Base-by-base conservation (phyloP, 2,329 filamentous ascomycete species). In the Raffaelea albimanens region DNA sequence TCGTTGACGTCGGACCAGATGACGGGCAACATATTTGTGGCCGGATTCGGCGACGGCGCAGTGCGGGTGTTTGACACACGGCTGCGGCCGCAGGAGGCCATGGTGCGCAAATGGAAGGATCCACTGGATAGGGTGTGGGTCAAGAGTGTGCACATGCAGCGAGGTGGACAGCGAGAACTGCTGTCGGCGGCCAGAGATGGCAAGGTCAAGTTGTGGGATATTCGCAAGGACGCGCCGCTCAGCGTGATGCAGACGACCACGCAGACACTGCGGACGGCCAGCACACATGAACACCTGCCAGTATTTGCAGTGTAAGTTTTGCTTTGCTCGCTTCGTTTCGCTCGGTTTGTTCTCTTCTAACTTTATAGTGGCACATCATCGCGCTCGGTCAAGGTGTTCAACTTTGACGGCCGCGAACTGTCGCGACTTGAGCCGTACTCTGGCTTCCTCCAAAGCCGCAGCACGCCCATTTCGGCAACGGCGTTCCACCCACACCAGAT, bases 61-160 rank as follows among this genome's bases (percentile, higher is more conserved):
- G 83, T 98, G 40, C 80, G 93, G 45, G 89, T 96, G 4, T 98
- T 96, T 61, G 93, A 98, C 63, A 87, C 91, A 54, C 82, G 93
- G 13, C 69, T 87, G 52, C 82, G 83, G 52, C 85, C 89, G 2
- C 85, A 88, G 51, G 88, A 93, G 46, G 85, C 86, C 18, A 96
- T 97, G 90, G 85, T 96, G 47, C 87, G 86, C 66, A 90, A 91
- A 56, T 98, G 93, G 91, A 93, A 94, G 61, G 88, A 96, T 58
- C 91, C 97, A 60, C 67, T 69, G 11, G 77, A 81, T 58, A 82
- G 84, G 51, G 87, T 94, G 57, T 98, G 93, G 93, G 83, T 98
- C 63, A 90, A 89, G 58, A 93, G 87, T 56, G 88, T 95, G 14
- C 93, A 97, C 62, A 89, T 98, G 80, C 93, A 98, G 66, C 85